phyloP scores from a whole-genome alignment of 306 rosid genomes.

The Vigna unguiculata region DNA sequence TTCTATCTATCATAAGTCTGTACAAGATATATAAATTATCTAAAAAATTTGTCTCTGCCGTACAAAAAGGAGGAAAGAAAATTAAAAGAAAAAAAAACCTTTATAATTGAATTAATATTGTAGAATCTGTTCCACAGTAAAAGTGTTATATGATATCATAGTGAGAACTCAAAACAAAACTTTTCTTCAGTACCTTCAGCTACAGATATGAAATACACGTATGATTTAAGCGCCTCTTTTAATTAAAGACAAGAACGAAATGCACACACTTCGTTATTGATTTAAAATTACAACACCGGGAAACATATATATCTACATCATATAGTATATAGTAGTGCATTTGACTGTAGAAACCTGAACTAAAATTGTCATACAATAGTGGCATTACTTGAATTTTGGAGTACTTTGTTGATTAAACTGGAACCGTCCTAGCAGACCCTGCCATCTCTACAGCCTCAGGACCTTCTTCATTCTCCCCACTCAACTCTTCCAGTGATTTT shows the following conservation, averaged over 20 bases:
- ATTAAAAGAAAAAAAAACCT: neutral
- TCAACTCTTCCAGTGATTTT: constrained; percentile 83
- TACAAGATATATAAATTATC: neutral
- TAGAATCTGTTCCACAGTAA: constrained; percentile 1
- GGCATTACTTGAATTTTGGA: constrained; percentile 4
- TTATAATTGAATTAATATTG: constrained; percentile 2
- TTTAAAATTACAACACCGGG: constrained; percentile 12
- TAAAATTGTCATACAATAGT: constrained; percentile 10
- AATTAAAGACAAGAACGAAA: constrained; percentile 14
- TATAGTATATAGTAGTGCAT: constrained; percentile 18
- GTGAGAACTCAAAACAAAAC: neutral
- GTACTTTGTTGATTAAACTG: constrained; percentile 44
- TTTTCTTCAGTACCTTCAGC: constrained; percentile 5
- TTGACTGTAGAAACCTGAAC: constrained; percentile 4
- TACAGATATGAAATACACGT: neutral
- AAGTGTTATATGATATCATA: neutral
- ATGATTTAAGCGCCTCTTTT: neutral
- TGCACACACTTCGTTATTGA: neutral
- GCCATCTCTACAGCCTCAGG: constrained; percentile 20
- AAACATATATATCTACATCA: constrained; percentile 33
- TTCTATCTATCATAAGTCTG: neutral
- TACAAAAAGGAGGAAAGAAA: constrained; percentile 12
- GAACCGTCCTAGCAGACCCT: constrained; percentile 52
- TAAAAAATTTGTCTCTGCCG: neutral
- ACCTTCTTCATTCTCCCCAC: constrained; percentile 69